Conservation (phyloP, 208 protist genomes). For the Trypanosoma melophagium region DNA sequence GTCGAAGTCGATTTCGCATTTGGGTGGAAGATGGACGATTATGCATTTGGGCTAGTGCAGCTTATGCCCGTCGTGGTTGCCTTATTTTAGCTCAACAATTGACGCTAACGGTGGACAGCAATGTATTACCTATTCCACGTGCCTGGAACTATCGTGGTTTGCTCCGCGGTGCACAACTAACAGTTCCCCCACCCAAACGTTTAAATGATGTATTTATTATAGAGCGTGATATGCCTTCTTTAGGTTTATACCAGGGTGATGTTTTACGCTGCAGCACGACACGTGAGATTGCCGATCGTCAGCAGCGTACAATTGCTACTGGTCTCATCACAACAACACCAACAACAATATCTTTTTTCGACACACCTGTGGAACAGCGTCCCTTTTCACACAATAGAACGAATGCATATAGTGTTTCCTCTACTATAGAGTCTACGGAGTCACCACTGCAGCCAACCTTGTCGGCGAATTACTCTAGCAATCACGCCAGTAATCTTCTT, state of each 20-base stretch:
- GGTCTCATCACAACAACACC: conserved; percentile 11
- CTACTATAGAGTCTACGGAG: not conserved
- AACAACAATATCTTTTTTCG: not conserved
- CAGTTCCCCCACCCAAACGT: conserved; percentile 39
- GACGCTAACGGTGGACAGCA: conserved; percentile 59
- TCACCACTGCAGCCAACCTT: not conserved
- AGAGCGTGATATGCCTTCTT: conserved; percentile 49
- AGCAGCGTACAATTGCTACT: conserved; percentile 28
- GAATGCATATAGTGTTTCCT: not conserved
- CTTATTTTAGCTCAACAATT: conserved; percentile 73
- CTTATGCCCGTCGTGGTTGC: conserved; percentile 69
- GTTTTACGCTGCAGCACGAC: conserved; percentile 68
- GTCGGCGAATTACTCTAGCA: conserved; percentile 33
- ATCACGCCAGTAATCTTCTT: conserved; percentile 37
- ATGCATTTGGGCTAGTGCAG: conserved; percentile 69
- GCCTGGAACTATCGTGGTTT: conserved; percentile 64
- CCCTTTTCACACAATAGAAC: not conserved
- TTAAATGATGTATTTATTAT: conserved; percentile 66
- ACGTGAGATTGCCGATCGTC: conserved; percentile 33
- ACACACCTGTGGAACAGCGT: not conserved
- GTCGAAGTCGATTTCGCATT: conserved; percentile 67
- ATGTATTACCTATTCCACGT: conserved; percentile 51
- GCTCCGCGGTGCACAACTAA: conserved; percentile 40
- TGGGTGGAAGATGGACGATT: conserved; percentile 76
- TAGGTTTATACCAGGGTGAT: conserved; percentile 69